A percentile compares a stretch with the other conserved stretches of the same genome.
Conservation (phyloP, 306 rosid genomes). For the Psophocarpus tetragonolobus region DNA sequence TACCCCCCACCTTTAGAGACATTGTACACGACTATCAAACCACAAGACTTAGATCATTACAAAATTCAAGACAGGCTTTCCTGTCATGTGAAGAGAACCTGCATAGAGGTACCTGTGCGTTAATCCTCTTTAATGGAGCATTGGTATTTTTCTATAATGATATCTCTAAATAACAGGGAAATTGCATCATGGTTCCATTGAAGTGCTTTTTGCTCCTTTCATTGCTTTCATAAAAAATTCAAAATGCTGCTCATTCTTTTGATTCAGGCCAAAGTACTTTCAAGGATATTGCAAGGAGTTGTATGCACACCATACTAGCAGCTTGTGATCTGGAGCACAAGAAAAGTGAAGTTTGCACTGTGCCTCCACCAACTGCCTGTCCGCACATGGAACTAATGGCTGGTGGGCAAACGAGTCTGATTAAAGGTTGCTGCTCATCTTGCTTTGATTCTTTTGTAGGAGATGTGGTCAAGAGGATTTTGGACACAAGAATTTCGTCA, state of each 20-base stretch:
- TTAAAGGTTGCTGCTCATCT: conserved; percentile 74
- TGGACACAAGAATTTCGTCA: conserved; percentile 52
- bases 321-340: conserved; percentile 77
- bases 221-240: conserved; percentile 23
- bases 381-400: conserved; percentile 63
- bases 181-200: conserved; percentile 24
- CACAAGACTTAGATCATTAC: conserved; percentile 6
- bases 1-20: background rate
- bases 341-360: conserved; percentile 50
- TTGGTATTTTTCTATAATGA: conserved; percentile 31
- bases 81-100: conserved; percentile 21
- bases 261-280: conserved; percentile 58
- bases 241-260: conserved; percentile 27
- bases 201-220: background rate
- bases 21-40: background rate
- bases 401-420: conserved; percentile 59
- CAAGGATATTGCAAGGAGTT: conserved; percentile 57
- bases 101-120: conserved; percentile 18
- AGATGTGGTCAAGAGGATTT: conserved; percentile 67
- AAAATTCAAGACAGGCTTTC: conserved; percentile 13
- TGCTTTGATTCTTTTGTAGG: conserved; percentile 78
- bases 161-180: conserved; percentile 14
- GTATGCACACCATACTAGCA: conserved; percentile 65
- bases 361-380: conserved; percentile 67
- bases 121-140: conserved; percentile 1